Percentiles rank a stretch among this genome's conserved stretches.
Conservation (phyloP, 805 yeast genomes). For the Cyberlindnera misumaiensis region DNA sequence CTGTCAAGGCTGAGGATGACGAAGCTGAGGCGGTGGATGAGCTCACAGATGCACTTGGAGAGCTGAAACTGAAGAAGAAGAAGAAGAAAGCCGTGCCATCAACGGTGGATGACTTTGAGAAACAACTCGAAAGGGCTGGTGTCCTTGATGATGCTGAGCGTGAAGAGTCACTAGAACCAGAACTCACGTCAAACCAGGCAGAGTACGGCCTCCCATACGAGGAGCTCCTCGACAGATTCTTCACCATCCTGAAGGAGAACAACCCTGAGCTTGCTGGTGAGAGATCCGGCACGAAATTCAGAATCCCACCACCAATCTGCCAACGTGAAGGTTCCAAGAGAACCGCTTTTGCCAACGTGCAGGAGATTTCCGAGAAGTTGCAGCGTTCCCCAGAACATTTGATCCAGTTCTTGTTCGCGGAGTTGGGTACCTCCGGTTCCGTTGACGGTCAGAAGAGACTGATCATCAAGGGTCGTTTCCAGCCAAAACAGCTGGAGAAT, state of each 20-base stretch:
- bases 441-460: constrained; percentile 97
- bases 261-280: constrained; percentile 99
- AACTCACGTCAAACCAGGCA: constrained; percentile 28
- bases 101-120: constrained; percentile 74
- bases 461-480: constrained; percentile 96
- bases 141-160: constrained; percentile 39
- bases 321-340: constrained; percentile 96
- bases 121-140: constrained; percentile 87
- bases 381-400: constrained; percentile 97
- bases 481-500: constrained; percentile 94
- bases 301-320: constrained; percentile 96
- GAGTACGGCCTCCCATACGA: constrained; percentile 67
- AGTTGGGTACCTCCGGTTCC: constrained; percentile 98
- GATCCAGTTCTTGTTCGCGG: constrained; percentile 94
- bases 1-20: constrained; percentile 26
- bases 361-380: constrained; percentile 86
- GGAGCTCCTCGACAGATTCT: constrained; percentile 76
- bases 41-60: constrained; percentile 58
- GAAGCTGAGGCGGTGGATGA: constrained; percentile 34
- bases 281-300: constrained; percentile 82
- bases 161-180: constrained; percentile 18
- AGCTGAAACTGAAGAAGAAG: constrained; percentile 77
- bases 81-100: constrained; percentile 46
- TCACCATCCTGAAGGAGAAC: constrained; percentile 77
- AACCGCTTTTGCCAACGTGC: constrained; percentile 93